Evolutionary conservation across 2,329 filamentous ascomycete genomes (phyloP).

Genomic region (Cladosporium sp.): DNA sequence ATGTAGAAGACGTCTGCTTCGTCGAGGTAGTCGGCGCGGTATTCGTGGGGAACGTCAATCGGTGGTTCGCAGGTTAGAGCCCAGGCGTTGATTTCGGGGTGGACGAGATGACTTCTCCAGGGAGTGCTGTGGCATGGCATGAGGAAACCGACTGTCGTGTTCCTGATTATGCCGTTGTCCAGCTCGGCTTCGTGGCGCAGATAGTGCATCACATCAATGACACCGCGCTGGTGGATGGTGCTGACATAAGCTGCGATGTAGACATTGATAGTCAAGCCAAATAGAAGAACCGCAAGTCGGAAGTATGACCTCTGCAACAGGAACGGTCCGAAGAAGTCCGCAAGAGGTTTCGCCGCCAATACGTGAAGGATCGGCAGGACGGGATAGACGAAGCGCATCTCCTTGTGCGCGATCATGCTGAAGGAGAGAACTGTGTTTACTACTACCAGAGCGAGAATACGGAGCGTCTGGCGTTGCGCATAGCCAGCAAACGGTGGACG

Average conservation of each 20-base stretch:
- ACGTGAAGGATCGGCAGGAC: slow-evolving; percentile 84
- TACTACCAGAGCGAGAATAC: slow-evolving; percentile 56
- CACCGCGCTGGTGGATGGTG: slow-evolving; percentile 75
- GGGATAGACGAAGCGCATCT: slow-evolving; percentile 95
- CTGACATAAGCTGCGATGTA: slow-evolving; percentile 72
- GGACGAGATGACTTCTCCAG: slow-evolving; percentile 84
- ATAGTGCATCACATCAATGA: slow-evolving; percentile 71
- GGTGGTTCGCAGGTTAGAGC: slow-evolving; percentile 91
- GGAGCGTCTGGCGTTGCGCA: slow-evolving; percentile 29
- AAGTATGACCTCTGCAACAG: slow-evolving; percentile 29
- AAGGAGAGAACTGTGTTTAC: slow-evolving; percentile 63
- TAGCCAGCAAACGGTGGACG: slow-evolving; percentile 28
- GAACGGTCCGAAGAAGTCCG: slow-evolving; percentile 60
- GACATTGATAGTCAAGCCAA: slow-evolving; percentile 65
- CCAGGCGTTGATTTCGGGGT: slow-evolving; percentile 73
- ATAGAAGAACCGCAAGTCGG: slow-evolving; percentile 54
- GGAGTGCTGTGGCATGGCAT: slow-evolving; percentile 96
- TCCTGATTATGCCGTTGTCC: slow-evolving; percentile 32
- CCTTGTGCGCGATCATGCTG: slow-evolving; percentile 87
- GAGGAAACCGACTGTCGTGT: slow-evolving; percentile 70
- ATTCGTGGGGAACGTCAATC: slow-evolving; percentile 61
- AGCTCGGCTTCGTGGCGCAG: slow-evolving; percentile 72
- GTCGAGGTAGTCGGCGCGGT: slow-evolving; percentile 72
- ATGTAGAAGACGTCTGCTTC: slow-evolving; percentile 91
- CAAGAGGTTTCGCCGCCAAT: slow-evolving; percentile 68